Evolutionary conservation across 768 basidiomycete species (phyloP), one percentile per base, ranked within the genome.

Genomic region (Daedaleopsis nitida): DNA sequence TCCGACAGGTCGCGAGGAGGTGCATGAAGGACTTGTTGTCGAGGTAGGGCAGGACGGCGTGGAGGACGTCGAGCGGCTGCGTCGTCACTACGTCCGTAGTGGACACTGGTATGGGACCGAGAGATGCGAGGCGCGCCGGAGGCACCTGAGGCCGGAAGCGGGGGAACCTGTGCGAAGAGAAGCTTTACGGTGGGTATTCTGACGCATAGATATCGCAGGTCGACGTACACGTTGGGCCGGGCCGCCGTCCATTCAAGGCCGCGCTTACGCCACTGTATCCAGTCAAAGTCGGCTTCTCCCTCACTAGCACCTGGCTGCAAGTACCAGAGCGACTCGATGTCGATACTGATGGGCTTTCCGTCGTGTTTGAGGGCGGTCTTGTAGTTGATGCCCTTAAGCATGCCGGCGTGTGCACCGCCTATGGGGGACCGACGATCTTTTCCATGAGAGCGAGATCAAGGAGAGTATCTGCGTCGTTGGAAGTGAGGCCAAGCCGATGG

Each of bases 1-100:
- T 56, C 44, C 70, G 73, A 55, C 73, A 74, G 24, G 69, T 73
- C 4, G 69, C 64, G 23, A 57, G 52, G 38, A 74, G 65, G 12
- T 51, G 35, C 19, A 73, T 47, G 57, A 68, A 73, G 52, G 66
- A 59, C 17, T 48, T 37, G 39, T 54, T 43, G 21, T 63, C n/a
- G 16, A 74, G 68, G 63, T 64, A 62, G 3, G 67, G 66, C 3
- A 73, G 57, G 9, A 73, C 52, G 48, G 55, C n/a, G 16, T 64
- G 54, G 32, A 74, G 51, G 34, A 73, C 54, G 57, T 73, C 73
- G 27, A 66, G 21, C 2, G 70, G 66, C 44, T 49, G 58, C 4
- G 57, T 60, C 7, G 68, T 69, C 35, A 73, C 32, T 7, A 55
- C 45, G 56, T 71, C 71, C 24, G 55, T 42, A 12, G 60, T 59